Evolutionary conservation across 805 yeast genomes (phyloP).

Genomic region (Wickerhamomyces alni): DNA sequence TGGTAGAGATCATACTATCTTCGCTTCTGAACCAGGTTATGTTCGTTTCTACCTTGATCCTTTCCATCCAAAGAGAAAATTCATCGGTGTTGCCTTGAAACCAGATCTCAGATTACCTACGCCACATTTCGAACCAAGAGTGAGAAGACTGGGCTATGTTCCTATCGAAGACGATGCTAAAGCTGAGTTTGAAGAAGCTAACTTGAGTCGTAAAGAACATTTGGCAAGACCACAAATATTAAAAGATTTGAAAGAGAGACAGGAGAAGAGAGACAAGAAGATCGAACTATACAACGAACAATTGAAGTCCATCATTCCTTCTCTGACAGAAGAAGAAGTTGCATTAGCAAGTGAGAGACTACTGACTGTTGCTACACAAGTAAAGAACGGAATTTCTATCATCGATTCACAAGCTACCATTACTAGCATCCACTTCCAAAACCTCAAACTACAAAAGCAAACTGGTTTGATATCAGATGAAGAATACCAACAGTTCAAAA

Average conservation of each 20-base stretch:
- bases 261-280: conserved; percentile 29
- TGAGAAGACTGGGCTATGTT: conserved; percentile 75
- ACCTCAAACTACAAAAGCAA: conserved; percentile 24
- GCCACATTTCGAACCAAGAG: conserved; percentile 85
- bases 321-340: conserved; percentile 26
- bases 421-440: conserved; percentile 43
- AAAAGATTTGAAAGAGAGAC: conserved; percentile 34
- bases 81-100: conserved; percentile 79
- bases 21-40: conserved; percentile 87
- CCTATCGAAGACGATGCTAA: conserved; percentile 42
- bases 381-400: conserved; percentile 51
- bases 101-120: conserved; percentile 67
- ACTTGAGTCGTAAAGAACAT: conserved; percentile 63
- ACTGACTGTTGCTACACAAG: conserved; percentile 42
- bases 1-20: conserved; percentile 91
- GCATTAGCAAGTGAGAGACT: conserved; percentile 47
- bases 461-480: conserved; percentile 21
- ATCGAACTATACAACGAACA: conserved; percentile 25
- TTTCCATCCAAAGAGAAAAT: conserved; percentile 88
- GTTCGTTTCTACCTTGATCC: conserved; percentile 92
- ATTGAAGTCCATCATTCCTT: conserved; percentile 21
- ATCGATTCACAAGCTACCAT: conserved; percentile 56
- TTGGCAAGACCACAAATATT: conserved; percentile 49
- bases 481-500: conserved; percentile 24
- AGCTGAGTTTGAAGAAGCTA: conserved; percentile 53